Conservation (phyloP, 2,329 filamentous ascomycete species). For the Penicillium psychrosexuale region DNA sequence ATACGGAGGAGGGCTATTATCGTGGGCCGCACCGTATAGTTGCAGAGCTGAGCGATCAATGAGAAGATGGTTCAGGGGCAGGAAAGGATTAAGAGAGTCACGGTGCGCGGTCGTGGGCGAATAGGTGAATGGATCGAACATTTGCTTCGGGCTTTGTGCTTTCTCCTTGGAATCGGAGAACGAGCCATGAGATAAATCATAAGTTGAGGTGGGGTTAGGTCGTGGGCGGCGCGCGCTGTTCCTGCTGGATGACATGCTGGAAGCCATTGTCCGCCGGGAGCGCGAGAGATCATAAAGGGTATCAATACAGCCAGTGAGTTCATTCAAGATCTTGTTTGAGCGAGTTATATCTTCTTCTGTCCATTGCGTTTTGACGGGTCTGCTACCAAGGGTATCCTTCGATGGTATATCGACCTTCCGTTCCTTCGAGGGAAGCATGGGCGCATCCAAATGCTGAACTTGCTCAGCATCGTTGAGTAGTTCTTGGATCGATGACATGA, state of each 20-base stretch:
- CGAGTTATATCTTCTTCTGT: conserved; percentile 52
- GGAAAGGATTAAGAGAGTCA: conserved; percentile 23
- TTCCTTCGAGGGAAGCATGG: conserved; percentile 37
- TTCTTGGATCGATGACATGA: conserved; percentile 62
- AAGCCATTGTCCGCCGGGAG: conserved; percentile 50
- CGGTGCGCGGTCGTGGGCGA: conserved; percentile 24
- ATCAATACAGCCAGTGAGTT: conserved; percentile 62
- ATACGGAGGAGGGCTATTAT: conserved; percentile 43
- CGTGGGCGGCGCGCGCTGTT: conserved; percentile 27
- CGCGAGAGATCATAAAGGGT: conserved; percentile 62
- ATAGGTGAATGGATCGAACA: conserved; percentile 25
- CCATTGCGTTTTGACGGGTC: conserved; percentile 43
- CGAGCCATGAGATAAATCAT: conserved; percentile 35
- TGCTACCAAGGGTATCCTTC: conserved; percentile 30
- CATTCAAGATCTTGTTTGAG: conserved; percentile 57
- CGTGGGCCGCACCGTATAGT: conserved; percentile 39
- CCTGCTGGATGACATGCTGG: conserved; percentile 36
- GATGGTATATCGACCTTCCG: conserved; percentile 30
- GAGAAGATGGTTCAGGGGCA: conserved; percentile 32
- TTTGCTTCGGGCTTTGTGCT: conserved; percentile 21
- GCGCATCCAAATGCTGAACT: conserved; percentile 49
- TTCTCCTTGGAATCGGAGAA: conserved; percentile 37
- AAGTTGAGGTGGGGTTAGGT: conserved; percentile 24
- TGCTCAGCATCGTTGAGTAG: conserved; percentile 61
- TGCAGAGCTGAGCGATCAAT: conserved; percentile 42